Evolutionary conservation across 805 yeast species (phyloP).

Genomic region (Naumovozyma castellii): DNA sequence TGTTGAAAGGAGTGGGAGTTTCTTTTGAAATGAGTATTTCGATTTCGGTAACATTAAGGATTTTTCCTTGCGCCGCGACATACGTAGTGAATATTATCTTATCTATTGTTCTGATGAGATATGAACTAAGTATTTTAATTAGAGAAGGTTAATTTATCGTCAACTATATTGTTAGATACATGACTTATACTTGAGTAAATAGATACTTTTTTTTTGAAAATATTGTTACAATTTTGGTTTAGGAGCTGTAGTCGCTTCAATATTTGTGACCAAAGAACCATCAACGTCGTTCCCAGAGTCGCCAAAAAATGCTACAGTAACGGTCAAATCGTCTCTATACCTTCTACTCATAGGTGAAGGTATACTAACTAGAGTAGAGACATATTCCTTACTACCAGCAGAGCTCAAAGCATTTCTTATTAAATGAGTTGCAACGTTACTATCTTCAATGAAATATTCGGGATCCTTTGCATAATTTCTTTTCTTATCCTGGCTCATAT

Average conservation of each 20-base stretch:
- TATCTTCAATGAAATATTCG: constrained; percentile 62
- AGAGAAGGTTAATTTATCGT: no score
- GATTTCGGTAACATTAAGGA: background rate
- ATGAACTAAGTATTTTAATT: no score
- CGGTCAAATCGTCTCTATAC: constrained; percentile 92
- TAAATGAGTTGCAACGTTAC: constrained; percentile 84
- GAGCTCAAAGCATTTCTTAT: constrained; percentile 90
- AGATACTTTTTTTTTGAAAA: no score
- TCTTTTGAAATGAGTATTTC: background rate
- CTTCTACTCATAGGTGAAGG: constrained; percentile 87
- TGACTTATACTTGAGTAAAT: no score
- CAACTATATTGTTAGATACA: no score
- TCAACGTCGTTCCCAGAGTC: constrained; percentile 22
- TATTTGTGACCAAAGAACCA: constrained; percentile 17
- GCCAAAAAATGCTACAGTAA: constrained; percentile 90
- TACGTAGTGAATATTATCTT: background rate
- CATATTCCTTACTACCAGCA: constrained; percentile 78
- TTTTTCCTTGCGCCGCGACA: background rate
- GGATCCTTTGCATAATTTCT: constrained; percentile 12
- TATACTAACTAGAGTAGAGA: constrained; percentile 77
- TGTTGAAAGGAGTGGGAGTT: background rate
- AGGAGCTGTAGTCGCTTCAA: constrained; percentile 21
- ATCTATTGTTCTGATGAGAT: no score
- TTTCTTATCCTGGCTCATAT: constrained; percentile 29
- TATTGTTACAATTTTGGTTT: constrained; percentile 17